Evolutionary conservation across 495 filamentous ascomycete species (phyloP), one percentile per base, ranked within the genome.

Genomic region (Lasiosphaeris hirsuta): DNA sequence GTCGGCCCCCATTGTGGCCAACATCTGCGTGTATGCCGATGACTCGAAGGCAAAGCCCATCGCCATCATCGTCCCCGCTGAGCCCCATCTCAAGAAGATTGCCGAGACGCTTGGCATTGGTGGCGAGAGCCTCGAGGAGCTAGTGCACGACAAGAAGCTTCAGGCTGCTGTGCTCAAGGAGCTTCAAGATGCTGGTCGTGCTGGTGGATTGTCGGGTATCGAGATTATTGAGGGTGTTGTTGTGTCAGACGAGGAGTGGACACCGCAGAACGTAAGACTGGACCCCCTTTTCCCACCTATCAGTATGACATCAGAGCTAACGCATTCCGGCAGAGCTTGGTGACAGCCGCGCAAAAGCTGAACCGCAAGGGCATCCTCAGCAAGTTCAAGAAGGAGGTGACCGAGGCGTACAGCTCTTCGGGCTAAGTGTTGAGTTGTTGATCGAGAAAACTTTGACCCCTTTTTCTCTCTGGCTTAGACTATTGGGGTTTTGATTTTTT

Each of bases 231-330:
- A 90, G 56, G 94, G 94, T 59, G 90, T 95, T 13, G 90, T 96
- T 6, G 70, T 98, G 68, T 88, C 90, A 1, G 92, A 96, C 60
- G 93, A 98, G 72, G 94, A 98, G 70, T 98, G 94, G 94, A 97
- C 88, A 23, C 89, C 94, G 49, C 88, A 95, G 51, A 97, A 96
- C 74, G 93, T 96, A 80, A 85, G 91, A 30, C 5, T 30, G 23
- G 5, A 30, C 2, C 23, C 23, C 23, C 23, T 80, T 52, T 45
- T 58, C 10, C 10, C 35, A 30, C 33, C 14, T 37, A 7, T 36
- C 43, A 3, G 37, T 1, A 56, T 44, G 9, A 36, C 44, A 50
- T 43, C 30, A 54, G 54, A 56, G 57, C 68, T 74, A 63, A 76
- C 57, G 51, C 8, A 11, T 10, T 33, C n/a, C 48, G n/a, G 5